phyloP scores from a whole-genome alignment of 768 basidiomycete genomes.

The Vararia minispora region DNA sequence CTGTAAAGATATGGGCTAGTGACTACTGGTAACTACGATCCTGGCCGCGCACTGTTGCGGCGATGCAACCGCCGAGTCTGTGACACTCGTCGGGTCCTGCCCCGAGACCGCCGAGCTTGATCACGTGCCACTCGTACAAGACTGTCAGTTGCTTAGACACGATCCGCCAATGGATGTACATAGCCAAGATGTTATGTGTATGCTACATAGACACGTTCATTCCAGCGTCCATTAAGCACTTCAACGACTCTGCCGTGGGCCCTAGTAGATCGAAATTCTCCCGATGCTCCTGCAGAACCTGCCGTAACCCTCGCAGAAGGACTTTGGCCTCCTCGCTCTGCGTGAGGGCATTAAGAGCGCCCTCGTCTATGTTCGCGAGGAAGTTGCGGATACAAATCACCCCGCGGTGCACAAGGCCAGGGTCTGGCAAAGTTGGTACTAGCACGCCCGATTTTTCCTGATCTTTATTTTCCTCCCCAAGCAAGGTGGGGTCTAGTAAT shows the following conservation, averaged over 20 bases:
- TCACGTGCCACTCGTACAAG: no score
- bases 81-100: no score
- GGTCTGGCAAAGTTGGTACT: conserved; percentile 26
- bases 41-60: no score
- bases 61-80: no score
- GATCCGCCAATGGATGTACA: no score
- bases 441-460: conserved; percentile 22
- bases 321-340: conserved; percentile 41
- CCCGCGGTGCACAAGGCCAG: conserved; percentile 68
- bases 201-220: conserved; percentile 1
- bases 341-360: conserved; percentile 30
- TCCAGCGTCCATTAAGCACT: conserved; percentile 24
- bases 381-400: conserved; percentile 67
- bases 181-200: no score
- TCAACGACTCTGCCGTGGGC: conserved; percentile 42
- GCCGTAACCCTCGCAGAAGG: conserved; percentile 41
- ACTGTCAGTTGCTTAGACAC: no score
- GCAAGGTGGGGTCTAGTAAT: conserved; percentile 49
- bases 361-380: conserved; percentile 31
- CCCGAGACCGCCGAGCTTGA: no score
- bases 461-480: conserved; percentile 23
- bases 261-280: conserved; percentile 29
- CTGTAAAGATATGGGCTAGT: no score
- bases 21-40: no score
- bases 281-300: conserved; percentile 32